phyloP scores from a whole-genome alignment of 2,329 filamentous ascomycete species.

The Arachnomyces sp. region DNA sequence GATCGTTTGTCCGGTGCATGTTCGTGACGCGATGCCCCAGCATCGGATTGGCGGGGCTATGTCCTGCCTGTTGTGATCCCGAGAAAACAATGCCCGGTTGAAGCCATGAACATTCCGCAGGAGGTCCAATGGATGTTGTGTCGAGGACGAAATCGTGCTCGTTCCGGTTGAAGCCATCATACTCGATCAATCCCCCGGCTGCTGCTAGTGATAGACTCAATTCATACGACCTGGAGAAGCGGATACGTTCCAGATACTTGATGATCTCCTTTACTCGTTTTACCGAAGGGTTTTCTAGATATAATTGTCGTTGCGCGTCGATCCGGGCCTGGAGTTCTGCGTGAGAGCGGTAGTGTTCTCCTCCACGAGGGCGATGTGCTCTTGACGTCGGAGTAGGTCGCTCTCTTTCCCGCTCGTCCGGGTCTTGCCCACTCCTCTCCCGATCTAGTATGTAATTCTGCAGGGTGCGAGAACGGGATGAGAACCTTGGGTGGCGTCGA shows the following conservation, averaged over 20 bases:
- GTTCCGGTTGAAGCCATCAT: slow-evolving; percentile 46
- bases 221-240: slow-evolving; percentile 44
- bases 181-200: slow-evolving; percentile 44
- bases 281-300: slow-evolving; percentile 26
- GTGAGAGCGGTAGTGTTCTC: slow-evolving; percentile 17
- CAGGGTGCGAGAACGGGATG: slow-evolving; percentile 27
- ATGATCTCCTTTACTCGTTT: slow-evolving; percentile 49
- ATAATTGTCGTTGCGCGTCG: slow-evolving; percentile 28
- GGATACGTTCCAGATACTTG: slow-evolving; percentile 52
- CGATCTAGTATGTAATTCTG: slow-evolving; percentile 34
- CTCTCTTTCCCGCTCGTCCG: slow-evolving; percentile 12
- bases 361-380: slow-evolving; percentile 1
- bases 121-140: slow-evolving; percentile 42
- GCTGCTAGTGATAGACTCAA: slow-evolving; percentile 47
- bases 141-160: slow-evolving; percentile 52
- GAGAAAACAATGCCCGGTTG: slow-evolving; percentile 52
- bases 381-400: slow-evolving; percentile 4
- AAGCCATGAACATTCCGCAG: slow-evolving; percentile 52
- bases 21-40: slow-evolving; percentile 23
- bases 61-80: slow-evolving; percentile 52
- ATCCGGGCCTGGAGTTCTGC: slow-evolving; percentile 28
- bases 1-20: slow-evolving; percentile 21
- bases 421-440: slow-evolving; percentile 17
- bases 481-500: slow-evolving; percentile 31
- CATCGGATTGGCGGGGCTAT: slow-evolving; percentile 19